Percentiles rank a stretch among this genome's conserved stretches.
Conservation (phyloP, 2,329 filamentous ascomycete species). For the Xylaria sp. region DNA sequence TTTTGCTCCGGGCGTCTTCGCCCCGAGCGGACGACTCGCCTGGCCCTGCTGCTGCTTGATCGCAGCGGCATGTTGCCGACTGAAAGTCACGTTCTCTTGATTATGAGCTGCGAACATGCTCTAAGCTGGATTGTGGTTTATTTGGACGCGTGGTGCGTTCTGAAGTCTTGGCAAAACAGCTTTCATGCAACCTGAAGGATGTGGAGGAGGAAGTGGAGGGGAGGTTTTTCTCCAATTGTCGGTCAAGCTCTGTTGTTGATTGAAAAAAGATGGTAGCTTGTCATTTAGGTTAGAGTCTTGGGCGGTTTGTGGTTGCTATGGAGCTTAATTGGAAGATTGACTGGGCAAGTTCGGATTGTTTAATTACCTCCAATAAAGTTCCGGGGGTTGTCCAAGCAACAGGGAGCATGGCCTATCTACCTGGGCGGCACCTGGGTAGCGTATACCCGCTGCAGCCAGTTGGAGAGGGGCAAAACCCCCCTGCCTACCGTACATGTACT, state of each 20-base stretch:
- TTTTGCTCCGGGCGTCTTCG: slow-evolving; percentile 80
- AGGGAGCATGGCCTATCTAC: not conserved
- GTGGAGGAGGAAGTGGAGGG: slow-evolving; percentile 15
- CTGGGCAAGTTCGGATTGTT: slow-evolving; percentile 33
- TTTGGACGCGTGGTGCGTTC: slow-evolving; percentile 2
- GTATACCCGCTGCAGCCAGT: slow-evolving; percentile 23
- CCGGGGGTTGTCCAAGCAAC: slow-evolving; percentile 41
- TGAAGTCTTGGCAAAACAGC: slow-evolving; percentile 17
- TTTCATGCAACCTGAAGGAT: not conserved
- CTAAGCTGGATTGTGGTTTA: slow-evolving; percentile 44
- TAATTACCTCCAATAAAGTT: slow-evolving; percentile 29
- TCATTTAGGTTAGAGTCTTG: slow-evolving; percentile 20
- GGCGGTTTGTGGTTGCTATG: slow-evolving; percentile 30
- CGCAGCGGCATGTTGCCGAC: slow-evolving; percentile 75
- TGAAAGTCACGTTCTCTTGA: slow-evolving; percentile 87
- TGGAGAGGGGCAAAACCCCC: slow-evolving; percentile 18
- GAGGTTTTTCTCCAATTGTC: slow-evolving; percentile 1
- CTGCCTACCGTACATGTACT: not conserved
- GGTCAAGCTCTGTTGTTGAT: slow-evolving; percentile 10
- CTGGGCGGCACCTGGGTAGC: not conserved
- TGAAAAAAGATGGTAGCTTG: not conserved
- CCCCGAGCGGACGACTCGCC: slow-evolving; percentile 53
- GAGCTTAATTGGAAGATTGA: slow-evolving; percentile 21
- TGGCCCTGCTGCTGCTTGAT: slow-evolving; percentile 73
- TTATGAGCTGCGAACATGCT: slow-evolving; percentile 81